phyloP scores from a whole-genome alignment of 2,329 filamentous ascomycete species.

The Neofusicoccum parvum region DNA sequence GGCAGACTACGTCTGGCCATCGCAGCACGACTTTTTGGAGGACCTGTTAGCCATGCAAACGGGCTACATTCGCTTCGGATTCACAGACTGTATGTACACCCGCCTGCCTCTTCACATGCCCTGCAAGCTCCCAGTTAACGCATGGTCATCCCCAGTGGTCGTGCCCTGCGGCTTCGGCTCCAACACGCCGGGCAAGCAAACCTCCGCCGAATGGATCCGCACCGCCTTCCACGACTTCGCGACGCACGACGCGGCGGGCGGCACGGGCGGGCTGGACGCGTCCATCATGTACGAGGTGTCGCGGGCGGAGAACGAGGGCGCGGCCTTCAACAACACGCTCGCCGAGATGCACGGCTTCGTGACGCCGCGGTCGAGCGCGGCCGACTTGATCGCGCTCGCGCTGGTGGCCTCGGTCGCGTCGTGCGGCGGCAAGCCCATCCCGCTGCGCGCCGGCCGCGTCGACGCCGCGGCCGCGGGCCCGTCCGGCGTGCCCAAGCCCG shows the following conservation, averaged over 20 bases:
- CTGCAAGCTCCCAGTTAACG: no score
- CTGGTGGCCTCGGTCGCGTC: background rate
- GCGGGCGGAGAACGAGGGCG: slow-evolving; percentile 9
- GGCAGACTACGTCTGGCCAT: slow-evolving; percentile 6
- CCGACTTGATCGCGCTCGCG: slow-evolving; percentile 2
- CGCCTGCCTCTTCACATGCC: no score
- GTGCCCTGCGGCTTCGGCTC: background rate
- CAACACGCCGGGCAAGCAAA: background rate
- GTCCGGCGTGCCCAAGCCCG: background rate
- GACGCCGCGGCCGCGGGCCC: background rate
- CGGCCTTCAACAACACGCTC: slow-evolving; percentile 9
- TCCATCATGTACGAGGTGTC: slow-evolving; percentile 13
- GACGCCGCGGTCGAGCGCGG: background rate
- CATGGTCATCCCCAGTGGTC: background rate
- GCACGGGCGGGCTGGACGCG: slow-evolving; percentile 15
- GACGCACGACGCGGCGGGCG: background rate
- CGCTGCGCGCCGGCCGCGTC: slow-evolving; percentile 2
- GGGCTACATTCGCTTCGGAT: slow-evolving; percentile 10
- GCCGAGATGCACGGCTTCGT: background rate
- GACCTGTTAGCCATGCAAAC: background rate
- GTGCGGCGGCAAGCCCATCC: background rate
- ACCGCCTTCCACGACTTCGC: slow-evolving; percentile 18
- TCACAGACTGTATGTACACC: background rate
- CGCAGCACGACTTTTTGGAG: slow-evolving; percentile 1
- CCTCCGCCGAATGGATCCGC: slow-evolving; percentile 3